Conservation (phyloP, 148 eudicot species). For the Cornus suecica region DNA sequence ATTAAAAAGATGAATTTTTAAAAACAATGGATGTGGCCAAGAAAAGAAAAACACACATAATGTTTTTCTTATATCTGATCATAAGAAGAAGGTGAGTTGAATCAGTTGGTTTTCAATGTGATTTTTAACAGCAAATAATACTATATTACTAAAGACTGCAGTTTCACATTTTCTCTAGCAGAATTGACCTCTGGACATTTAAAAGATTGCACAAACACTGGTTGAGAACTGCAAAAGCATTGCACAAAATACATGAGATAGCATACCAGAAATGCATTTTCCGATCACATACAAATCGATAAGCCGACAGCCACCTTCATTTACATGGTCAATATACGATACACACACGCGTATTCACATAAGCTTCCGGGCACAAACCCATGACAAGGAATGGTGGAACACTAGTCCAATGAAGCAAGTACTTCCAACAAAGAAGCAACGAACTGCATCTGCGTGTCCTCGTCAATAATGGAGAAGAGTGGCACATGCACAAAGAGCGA, state of each 20-base stretch:
- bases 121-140: too few relatives aligned
- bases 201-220: background rate
- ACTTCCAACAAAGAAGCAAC: slow-evolving; percentile 81
- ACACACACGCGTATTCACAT: too few relatives aligned
- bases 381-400: slow-evolving; percentile 13
- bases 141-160: too few relatives aligned
- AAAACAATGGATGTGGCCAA: too few relatives aligned
- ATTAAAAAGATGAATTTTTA: too few relatives aligned
- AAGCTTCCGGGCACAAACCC: background rate
- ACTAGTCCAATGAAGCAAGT: slow-evolving; percentile 62
- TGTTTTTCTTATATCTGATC: too few relatives aligned
- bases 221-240: background rate
- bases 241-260: background rate
- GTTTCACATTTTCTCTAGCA: too few relatives aligned
- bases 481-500: slow-evolving; percentile 96
- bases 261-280: background rate
- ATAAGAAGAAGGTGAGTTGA: too few relatives aligned
- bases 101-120: too few relatives aligned
- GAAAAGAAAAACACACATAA: too few relatives aligned
- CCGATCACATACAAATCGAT: background rate
- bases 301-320: slow-evolving; percentile 7
- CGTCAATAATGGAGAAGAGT: slow-evolving; percentile 72
- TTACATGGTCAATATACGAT: background rate
- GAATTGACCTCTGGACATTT: too few relatives aligned
- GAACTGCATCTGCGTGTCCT: slow-evolving; percentile 88